Base-by-base conservation (phyloP, 495 filamentous ascomycete genomes). In the Saxophila tyrrhenica region DNA sequence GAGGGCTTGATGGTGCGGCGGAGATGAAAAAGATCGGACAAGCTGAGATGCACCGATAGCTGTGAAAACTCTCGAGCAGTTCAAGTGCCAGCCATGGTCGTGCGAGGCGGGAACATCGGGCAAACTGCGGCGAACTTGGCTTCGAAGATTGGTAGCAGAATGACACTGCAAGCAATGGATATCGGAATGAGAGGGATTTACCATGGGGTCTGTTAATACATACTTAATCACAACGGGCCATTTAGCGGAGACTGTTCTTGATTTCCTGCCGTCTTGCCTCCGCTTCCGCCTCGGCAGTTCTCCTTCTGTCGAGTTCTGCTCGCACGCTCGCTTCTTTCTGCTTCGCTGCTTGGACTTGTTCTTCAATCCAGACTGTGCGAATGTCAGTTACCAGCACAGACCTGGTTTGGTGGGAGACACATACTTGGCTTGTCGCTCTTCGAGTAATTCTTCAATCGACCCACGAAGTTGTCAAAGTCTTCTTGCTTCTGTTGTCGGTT, bases 401-500 rank as follows among this genome's bases (percentile, higher is more conserved):
- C n/a, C n/a, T n/a, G n/a, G n/a, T 8, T 17, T 20, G 10, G 21
- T 32, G 39, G 2, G 46, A 24, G 44, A 22, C 3, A 21, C 74
- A 19, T 72, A 86, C 82, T 94, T 39, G 86, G 85, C 70, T 94
- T 95, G 64, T 89, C 80, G 0, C 85, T 89, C 68, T 91, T 95
- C 9, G 87, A 86, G 73, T 90, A 86, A 60, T 90, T 77, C 75
- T 90, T 94, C 65, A 98, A 69, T 60, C 80, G 82, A 23, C 55
- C 74, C 29, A 97, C 82, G 63, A 94, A 96, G 52, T 90, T 79
- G 61, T 94, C 84, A 65, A 94, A 91, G 21, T 95, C 89, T 70
- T 94, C 75, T 59, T 88, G 79, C 51, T 75, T 77, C 59, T 81
- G 77, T 44, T 82, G 73, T 15, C 90, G 78, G 50, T 84, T 75